Evolutionary conservation across 73 alveolate genomes (phyloP).

Genomic region (Paramecium biaurelia): DNA sequence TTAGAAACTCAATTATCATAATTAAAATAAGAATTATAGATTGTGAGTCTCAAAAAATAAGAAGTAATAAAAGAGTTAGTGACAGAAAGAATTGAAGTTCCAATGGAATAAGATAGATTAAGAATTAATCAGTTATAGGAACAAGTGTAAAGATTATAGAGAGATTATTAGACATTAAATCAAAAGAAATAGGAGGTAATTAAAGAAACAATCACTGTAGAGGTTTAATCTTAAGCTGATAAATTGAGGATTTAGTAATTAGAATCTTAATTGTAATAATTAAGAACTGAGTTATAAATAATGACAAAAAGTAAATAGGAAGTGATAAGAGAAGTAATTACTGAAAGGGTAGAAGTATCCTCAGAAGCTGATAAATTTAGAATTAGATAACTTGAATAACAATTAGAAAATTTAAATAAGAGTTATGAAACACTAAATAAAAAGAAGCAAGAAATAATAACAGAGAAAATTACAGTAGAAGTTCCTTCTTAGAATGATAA

Average conservation of each 20-base stretch:
- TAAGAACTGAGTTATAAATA: background rate
- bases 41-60: background rate
- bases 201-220: background rate
- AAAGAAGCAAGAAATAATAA: slow-evolving; percentile 9
- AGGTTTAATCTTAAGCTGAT: background rate
- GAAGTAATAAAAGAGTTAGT: slow-evolving; percentile 8
- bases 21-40: background rate
- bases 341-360: slow-evolving; percentile 16
- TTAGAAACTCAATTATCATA: background rate
- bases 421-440: background rate
- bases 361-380: background rate
- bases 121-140: background rate
- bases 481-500: slow-evolving; percentile 10
- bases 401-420: background rate
- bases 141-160: background rate
- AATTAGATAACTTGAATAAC: background rate
- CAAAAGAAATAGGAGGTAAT: slow-evolving; percentile 25
- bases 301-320: background rate
- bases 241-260: background rate
- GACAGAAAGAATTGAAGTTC: background rate
- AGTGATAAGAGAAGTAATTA: slow-evolving; percentile 13
- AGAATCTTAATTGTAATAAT: background rate
- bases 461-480: slow-evolving; percentile 4
- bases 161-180: background rate
- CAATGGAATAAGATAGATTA: background rate